These are phyloP conservation scores for Kwoniella newhampshirensis DNA, from an alignment of 768 basidiomycete genomes.

Conservation along the genomic window DNA sequence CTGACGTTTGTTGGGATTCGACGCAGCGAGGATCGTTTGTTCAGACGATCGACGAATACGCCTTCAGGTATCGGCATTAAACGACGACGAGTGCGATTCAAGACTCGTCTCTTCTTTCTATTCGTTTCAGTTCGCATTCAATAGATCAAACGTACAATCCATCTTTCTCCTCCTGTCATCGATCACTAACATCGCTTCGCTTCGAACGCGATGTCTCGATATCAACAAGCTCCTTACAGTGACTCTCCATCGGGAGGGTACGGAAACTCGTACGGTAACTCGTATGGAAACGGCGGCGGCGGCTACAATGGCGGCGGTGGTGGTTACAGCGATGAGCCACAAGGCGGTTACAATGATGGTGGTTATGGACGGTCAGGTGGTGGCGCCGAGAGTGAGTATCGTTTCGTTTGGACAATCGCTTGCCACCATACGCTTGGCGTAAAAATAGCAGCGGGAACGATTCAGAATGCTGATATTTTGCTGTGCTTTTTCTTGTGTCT, in stretches of 20 bases:
- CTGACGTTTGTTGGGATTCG: no score
- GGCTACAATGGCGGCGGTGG: constrained; percentile 21
- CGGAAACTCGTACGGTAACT: constrained; percentile 29
- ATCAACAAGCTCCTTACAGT: no score
- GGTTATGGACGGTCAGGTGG: constrained; percentile 24
- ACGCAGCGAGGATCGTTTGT: no score
- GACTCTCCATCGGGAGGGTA: neutral
- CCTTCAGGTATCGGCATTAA: no score
- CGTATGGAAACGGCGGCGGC: constrained; percentile 3
- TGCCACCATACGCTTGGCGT: neutral
- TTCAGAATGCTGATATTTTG: constrained; percentile 12
- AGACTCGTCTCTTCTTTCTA: no score
- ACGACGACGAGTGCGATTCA: no score
- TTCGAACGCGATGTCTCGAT: no score
- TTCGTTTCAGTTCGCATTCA: no score
- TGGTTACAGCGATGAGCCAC: constrained; percentile 41
- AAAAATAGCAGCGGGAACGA: constrained; percentile 1
- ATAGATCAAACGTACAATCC: no score
- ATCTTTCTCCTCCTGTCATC: no score
- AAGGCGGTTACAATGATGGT: constrained; percentile 23
- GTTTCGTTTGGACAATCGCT: neutral
- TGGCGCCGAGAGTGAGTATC: constrained; percentile 21
- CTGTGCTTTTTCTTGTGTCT: neutral
- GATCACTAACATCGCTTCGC: no score
- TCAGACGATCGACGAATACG: no score